Evolutionary conservation across 78 protist species (phyloP).

Genomic region (Emiliania huxleyi): DNA sequence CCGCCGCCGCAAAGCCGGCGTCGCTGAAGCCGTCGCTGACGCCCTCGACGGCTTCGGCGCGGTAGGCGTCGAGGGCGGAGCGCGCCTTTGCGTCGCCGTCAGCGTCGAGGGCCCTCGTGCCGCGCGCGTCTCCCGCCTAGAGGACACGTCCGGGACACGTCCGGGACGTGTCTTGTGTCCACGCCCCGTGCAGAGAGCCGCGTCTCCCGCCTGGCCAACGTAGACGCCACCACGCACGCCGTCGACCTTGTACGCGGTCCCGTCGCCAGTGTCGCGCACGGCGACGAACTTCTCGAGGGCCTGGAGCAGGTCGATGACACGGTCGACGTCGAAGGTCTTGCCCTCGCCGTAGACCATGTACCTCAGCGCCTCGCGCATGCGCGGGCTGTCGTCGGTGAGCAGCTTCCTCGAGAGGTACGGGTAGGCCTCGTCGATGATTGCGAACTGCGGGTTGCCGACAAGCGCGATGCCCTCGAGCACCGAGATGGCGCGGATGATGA

Average conservation of each 20-base stretch:
- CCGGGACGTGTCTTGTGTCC: no score
- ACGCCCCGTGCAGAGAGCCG: no score
- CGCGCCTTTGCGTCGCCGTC: no score
- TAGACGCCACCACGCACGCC: no score
- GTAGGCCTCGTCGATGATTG: conserved; percentile 27
- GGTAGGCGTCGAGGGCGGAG: no score
- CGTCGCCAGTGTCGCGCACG: not conserved
- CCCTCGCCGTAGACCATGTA: conserved; percentile 18
- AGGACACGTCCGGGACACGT: no score
- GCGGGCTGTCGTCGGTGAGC: conserved; percentile 39
- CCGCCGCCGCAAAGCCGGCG: no score
- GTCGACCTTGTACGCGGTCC: not conserved
- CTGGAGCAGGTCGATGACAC: conserved; percentile 12
- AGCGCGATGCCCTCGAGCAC: conserved; percentile 55
- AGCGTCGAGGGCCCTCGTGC: no score
- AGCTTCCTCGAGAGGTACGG: conserved; percentile 43
- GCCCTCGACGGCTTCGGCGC: no score
- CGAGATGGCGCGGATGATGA: conserved; percentile 44
- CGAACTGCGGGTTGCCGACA: conserved; percentile 17
- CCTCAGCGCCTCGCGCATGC: not conserved
- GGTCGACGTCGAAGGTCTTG: conserved; percentile 7
- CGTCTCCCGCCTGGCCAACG: no score
- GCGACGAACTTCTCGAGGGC: conserved; percentile 29
- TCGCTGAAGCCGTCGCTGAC: no score
- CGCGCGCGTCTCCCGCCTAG: no score